These are phyloP conservation scores for Herpetospermum pedunculosum DNA, from an alignment of 306 rosid species.

Conservation along the genomic window DNA sequence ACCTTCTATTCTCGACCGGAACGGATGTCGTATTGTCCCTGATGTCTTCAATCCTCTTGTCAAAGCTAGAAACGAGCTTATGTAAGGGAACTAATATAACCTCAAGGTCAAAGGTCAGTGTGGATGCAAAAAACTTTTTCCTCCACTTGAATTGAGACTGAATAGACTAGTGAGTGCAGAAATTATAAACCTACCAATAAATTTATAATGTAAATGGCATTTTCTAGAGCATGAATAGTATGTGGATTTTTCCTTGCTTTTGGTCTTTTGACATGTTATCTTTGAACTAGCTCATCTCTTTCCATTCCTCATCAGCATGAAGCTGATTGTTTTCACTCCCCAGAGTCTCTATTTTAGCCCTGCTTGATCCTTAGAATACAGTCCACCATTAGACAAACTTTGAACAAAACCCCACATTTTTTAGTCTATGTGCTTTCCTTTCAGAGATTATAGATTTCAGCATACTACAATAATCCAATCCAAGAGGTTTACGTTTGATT, in stretches of 20 bases:
- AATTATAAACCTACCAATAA: neutral
- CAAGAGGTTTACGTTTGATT: neutral
- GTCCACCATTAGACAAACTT: neutral
- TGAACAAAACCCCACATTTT: neutral
- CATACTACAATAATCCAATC: neutral
- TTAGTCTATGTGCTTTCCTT: neutral
- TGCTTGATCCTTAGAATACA: neutral
- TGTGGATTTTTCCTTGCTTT: neutral
- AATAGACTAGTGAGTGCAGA: neutral
- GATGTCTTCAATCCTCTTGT: neutral
- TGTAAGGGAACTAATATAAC: neutral
- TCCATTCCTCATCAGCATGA: neutral
- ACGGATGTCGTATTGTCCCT: neutral
- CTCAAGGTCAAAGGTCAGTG: neutral
- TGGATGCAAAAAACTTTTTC: neutral
- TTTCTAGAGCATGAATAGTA: neutral
- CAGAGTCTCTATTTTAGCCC: neutral
- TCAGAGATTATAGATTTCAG: neutral
- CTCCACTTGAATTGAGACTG: neutral
- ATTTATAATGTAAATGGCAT: neutral
- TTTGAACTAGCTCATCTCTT: neutral
- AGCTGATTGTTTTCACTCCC: neutral
- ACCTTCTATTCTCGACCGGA: neutral
- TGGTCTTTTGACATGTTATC: neutral
- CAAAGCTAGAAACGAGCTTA: neutral